A percentile compares a stretch with the other conserved stretches of the same genome.
Conservation (phyloP, 2,329 filamentous ascomycete species). For the Trichoderma gracile region DNA sequence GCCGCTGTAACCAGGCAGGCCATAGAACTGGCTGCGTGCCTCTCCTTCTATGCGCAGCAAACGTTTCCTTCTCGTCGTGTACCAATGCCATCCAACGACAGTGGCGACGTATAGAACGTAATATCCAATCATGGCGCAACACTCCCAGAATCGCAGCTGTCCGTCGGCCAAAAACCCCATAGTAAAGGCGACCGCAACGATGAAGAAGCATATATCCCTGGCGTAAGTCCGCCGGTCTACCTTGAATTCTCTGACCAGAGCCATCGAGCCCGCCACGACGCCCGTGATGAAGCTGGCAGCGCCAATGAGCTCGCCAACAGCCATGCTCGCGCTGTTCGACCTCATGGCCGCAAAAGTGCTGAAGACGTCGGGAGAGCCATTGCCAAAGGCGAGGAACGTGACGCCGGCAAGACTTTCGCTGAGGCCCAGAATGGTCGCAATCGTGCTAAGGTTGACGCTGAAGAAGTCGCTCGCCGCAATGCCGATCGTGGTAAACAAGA, state of each 20-base stretch:
- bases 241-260: constrained; percentile 89
- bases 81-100: constrained; percentile 93
- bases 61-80: constrained; percentile 62
- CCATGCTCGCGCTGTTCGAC: constrained; percentile 95
- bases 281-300: constrained; percentile 95
- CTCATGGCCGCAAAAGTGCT: constrained; percentile 98
- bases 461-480: constrained; percentile 99
- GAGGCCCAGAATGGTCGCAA: constrained; percentile 83
- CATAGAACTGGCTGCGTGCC: constrained; percentile 72
- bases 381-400: constrained; percentile 94
- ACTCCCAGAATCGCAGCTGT: constrained; percentile 83
- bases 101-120: constrained; percentile 87
- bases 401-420: constrained; percentile 96
- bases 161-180: constrained; percentile 87
- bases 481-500: constrained; percentile 95
- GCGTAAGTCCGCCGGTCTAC: constrained; percentile 89
- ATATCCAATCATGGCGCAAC: constrained; percentile 83
- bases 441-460: constrained; percentile 93
- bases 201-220: constrained; percentile 89
- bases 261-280: constrained; percentile 96
- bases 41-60: constrained; percentile 67
- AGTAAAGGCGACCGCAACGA: constrained; percentile 80
- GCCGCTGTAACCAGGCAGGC: constrained; percentile 49
- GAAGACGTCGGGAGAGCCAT: constrained; percentile 97
- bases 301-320: constrained; percentile 90